These are phyloP conservation scores for Chalara sp. DNA, from an alignment of 2,329 filamentous ascomycete genomes.

Conservation along the genomic window DNA sequence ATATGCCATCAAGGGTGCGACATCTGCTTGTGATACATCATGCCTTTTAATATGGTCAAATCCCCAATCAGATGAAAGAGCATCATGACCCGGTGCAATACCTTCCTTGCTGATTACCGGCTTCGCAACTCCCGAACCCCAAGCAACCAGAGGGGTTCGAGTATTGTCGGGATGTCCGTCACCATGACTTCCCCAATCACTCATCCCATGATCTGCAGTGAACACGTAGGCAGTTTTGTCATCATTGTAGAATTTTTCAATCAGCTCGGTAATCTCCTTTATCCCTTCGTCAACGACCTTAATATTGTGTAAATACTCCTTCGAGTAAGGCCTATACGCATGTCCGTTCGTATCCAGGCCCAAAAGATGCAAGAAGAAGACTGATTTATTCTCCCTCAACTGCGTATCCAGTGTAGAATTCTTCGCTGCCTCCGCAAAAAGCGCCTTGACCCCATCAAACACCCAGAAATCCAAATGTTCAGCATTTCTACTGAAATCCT, in stretches of 20 bases:
- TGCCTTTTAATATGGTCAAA: slow-evolving; percentile 75
- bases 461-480: slow-evolving; percentile 86
- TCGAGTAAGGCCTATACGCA: slow-evolving; percentile 80
- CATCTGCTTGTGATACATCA: slow-evolving; percentile 89
- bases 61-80: slow-evolving; percentile 85
- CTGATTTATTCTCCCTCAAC: slow-evolving; percentile 75
- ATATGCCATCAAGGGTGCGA: slow-evolving; percentile 94
- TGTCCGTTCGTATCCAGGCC: slow-evolving; percentile 91
- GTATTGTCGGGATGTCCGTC: slow-evolving; percentile 98
- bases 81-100: slow-evolving; percentile 76
- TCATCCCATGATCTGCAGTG: slow-evolving; percentile 98
- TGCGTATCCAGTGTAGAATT: slow-evolving; percentile 69
- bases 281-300: slow-evolving; percentile 90
- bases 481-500: slow-evolving; percentile 84
- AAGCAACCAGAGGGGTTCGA: slow-evolving; percentile 82
- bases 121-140: slow-evolving; percentile 84
- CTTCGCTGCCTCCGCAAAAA: slow-evolving; percentile 73
- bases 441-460: slow-evolving; percentile 82
- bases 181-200: slow-evolving; percentile 97
- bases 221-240: slow-evolving; percentile 91
- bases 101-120: slow-evolving; percentile 52
- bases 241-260: slow-evolving; percentile 79
- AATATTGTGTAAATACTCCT: slow-evolving; percentile 91
- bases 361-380: slow-evolving; percentile 92
- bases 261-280: slow-evolving; percentile 70